Conservation (phyloP, 139 green algal species). For the Chlorella sp. region DNA sequence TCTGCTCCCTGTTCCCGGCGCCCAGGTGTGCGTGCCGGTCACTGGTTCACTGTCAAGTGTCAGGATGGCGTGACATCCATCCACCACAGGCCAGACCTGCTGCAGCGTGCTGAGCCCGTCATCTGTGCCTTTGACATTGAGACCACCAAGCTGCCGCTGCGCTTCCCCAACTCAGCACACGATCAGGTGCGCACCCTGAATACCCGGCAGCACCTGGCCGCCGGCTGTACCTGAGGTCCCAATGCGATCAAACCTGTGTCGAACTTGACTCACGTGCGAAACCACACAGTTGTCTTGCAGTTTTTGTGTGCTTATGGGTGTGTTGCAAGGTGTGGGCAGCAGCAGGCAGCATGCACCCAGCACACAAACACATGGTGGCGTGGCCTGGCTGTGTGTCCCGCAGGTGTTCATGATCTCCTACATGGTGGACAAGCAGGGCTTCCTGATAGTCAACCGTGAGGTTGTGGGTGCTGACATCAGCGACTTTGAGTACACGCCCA, state of each 20-base stretch:
- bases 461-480: conserved; percentile 87
- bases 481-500: conserved; percentile 94
- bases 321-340: no score
- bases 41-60: conserved; percentile 81
- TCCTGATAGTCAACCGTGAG: conserved; percentile 93
- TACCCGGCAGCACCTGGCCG: neutral
- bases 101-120: conserved; percentile 72
- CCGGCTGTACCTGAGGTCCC: neutral
- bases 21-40: conserved; percentile 66
- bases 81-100: conserved; percentile 63
- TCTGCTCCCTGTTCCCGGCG: no score
- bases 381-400: no score
- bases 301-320: no score
- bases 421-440: conserved; percentile 95
- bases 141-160: conserved; percentile 97
- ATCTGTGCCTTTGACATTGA: conserved; percentile 99
- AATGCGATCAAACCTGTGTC: no score
- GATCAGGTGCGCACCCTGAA: conserved; percentile 70
- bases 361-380: no score
- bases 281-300: no score
- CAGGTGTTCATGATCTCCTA: conserved; percentile 99
- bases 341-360: no score
- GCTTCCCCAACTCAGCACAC: conserved; percentile 95
- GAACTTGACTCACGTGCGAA: no score
- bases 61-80: conserved; percentile 53